Percentiles rank a stretch among this genome's conserved stretches.
phyloP scores from a whole-genome alignment of 177 flowering plant genomes.

The Vitis hybrid region DNA sequence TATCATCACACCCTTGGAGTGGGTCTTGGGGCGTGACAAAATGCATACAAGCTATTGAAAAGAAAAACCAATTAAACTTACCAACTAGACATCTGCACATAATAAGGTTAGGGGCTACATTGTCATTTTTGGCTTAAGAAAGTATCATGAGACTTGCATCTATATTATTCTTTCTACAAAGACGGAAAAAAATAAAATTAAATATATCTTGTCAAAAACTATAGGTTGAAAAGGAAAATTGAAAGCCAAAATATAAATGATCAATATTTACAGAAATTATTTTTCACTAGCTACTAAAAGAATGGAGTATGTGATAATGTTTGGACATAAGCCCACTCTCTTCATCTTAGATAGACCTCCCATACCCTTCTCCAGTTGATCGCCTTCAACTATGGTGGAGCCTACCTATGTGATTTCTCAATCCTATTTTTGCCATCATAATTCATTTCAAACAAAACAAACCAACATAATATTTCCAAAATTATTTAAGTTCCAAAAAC shows the following conservation, averaged over 20 bases:
- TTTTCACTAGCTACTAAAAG: conserved; percentile 77
- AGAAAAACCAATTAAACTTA: conserved; percentile 27
- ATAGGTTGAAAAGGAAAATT: not conserved
- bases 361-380: conserved; percentile 68
- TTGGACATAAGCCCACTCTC: conserved; percentile 52
- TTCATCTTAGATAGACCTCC: conserved; percentile 70
- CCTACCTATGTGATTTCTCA: conserved; percentile 5
- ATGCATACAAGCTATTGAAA: not conserved
- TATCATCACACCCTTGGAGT: too few relatives aligned
- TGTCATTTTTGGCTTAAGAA: conserved; percentile 73
- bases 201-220: not conserved
- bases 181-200: not conserved
- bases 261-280: conserved; percentile 35
- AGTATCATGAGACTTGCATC: conserved; percentile 62
- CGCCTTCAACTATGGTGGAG: conserved; percentile 65
- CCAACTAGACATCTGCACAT: conserved; percentile 71
- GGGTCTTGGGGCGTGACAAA: not conserved
- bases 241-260: not conserved
- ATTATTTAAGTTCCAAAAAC: not conserved
- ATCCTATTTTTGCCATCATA: not conserved
- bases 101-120: conserved; percentile 48
- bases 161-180: conserved; percentile 61
- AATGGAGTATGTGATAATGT: conserved; percentile 74
- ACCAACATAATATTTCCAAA: not conserved
- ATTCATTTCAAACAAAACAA: not conserved